Percentiles rank a stretch among this genome's conserved stretches.
Conservation (phyloP, 1,139 yeast species). For the Pichia cactophila region DNA sequence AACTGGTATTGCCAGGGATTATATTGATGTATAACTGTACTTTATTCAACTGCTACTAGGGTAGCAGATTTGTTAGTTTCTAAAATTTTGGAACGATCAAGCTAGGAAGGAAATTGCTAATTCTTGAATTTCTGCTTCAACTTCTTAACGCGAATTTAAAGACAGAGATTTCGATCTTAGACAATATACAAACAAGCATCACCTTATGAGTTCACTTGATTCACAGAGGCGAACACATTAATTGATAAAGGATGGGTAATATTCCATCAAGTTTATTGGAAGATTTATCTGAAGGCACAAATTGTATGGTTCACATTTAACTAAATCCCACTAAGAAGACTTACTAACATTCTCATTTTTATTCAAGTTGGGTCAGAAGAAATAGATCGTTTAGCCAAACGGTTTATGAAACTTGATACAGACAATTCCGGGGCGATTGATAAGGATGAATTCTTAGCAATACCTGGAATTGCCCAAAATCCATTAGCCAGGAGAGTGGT, state of each 20-base stretch:
- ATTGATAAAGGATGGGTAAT: conserved; percentile 24
- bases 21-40: conserved; percentile 23
- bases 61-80: not conserved
- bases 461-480: conserved; percentile 87
- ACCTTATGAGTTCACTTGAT: too few relatives aligned
- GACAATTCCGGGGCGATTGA: conserved; percentile 93
- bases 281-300: conserved; percentile 30
- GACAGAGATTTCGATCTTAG: too few relatives aligned
- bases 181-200: too few relatives aligned
- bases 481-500: conserved; percentile 86
- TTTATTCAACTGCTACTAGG: not conserved
- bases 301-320: conserved; percentile 18
- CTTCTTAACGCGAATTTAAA: too few relatives aligned
- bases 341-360: not conserved
- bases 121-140: too few relatives aligned
- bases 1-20: conserved; percentile 85
- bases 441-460: conserved; percentile 78
- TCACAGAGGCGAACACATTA: too few relatives aligned
- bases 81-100: too few relatives aligned
- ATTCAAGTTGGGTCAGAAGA: conserved; percentile 68
- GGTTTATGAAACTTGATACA: conserved; percentile 92
- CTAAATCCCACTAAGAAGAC: not conserved
- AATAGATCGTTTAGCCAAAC: conserved; percentile 79
- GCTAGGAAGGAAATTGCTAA: too few relatives aligned
- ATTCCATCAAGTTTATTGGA: conserved; percentile 29